These are phyloP conservation scores for barley (Hordeum vulgare) DNA, from an alignment of 176 grass and related monocot genomes.

Conservation along the genomic window DNA sequence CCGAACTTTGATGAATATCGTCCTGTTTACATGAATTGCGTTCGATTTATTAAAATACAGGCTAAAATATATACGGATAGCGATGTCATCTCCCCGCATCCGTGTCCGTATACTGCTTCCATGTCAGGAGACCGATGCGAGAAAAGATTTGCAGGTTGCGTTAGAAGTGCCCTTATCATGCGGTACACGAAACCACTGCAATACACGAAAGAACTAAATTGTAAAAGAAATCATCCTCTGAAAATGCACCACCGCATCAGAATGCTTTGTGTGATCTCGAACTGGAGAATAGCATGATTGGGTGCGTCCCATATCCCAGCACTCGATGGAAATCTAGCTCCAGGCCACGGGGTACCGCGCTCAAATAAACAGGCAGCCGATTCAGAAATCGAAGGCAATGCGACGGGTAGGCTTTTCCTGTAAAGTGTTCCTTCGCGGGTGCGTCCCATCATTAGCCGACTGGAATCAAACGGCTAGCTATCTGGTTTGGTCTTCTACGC, in stretches of 20 bases:
- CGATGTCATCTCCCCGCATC: too few species aligned
- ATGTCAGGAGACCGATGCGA: too few species aligned
- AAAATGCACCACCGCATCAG: not conserved
- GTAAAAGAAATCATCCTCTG: not conserved
- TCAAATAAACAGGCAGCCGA: not conserved
- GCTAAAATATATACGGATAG: too few species aligned
- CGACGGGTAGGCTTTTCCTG: not conserved
- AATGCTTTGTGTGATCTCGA: not conserved
- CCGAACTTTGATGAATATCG: too few species aligned
- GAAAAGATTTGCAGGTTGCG: too few species aligned
- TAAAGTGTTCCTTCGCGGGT: not conserved
- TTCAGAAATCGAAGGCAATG: not conserved
- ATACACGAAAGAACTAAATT: too few species aligned
- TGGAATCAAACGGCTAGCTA: not conserved
- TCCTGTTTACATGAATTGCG: too few species aligned
- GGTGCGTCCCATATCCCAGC: not conserved
- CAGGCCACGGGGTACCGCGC: not conserved
- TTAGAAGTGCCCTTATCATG: too few species aligned
- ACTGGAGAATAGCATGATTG: not conserved
- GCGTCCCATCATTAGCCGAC: not conserved
- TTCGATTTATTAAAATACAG: too few species aligned
- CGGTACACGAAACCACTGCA: not conserved
- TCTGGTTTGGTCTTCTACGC: not conserved
- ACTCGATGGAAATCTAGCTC: not conserved
- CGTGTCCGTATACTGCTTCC: too few species aligned